Percentiles rank a stretch among this genome's conserved stretches.
Conservation (phyloP, 2,329 filamentous ascomycete genomes). For the Dactylellina cionopaga region DNA sequence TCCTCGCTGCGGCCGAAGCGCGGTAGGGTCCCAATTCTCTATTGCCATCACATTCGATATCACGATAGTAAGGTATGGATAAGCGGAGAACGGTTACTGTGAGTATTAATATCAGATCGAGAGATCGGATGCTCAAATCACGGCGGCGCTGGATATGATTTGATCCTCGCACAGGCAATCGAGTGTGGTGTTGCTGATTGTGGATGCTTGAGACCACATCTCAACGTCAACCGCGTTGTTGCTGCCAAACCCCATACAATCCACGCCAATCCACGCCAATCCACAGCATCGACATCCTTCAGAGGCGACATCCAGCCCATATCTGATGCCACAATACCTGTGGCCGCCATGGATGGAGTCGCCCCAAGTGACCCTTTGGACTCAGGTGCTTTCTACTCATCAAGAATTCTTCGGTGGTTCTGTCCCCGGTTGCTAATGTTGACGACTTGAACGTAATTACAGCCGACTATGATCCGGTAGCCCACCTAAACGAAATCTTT, state of each 20-base stretch:
- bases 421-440: background rate
- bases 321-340: conserved; percentile 53
- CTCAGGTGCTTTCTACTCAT: conserved; percentile 31
- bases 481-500: conserved; percentile 93
- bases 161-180: no score
- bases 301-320: conserved; percentile 15
- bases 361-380: conserved; percentile 51
- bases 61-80: no score
- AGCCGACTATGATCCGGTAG: conserved; percentile 90
- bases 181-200: no score
- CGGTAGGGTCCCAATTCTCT: no score
- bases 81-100: no score
- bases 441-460: conserved; percentile 9
- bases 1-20: no score
- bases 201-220: conserved; percentile 10
- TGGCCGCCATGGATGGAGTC: conserved; percentile 54
- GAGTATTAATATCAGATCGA: no score
- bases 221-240: background rate
- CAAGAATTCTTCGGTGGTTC: background rate
- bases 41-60: no score
- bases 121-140: no score
- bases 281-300: background rate
- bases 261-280: background rate
- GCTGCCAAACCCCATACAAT: background rate
- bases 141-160: no score